Conservation (phyloP, 805 yeast species). For the Diddensiella santjacobensis region DNA sequence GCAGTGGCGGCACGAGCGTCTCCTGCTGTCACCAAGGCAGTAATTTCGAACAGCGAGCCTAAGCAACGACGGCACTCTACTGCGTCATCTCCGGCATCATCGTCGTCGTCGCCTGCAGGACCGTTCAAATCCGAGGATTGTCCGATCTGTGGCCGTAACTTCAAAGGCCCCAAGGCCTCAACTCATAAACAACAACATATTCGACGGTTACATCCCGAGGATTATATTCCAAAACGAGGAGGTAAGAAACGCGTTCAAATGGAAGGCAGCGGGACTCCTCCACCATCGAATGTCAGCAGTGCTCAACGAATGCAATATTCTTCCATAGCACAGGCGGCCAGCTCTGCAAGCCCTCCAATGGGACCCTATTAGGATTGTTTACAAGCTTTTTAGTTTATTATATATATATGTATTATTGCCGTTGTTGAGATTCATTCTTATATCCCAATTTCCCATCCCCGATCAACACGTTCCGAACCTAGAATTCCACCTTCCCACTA, state of each 20-base stretch:
- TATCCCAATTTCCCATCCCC: too few relatives aligned
- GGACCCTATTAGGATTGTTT: too few relatives aligned
- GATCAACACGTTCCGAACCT: too few relatives aligned
- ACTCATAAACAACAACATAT: slow-evolving; percentile 50
- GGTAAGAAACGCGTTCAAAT: slow-evolving; percentile 36
- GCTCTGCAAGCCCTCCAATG: not conserved
- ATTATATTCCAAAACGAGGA: slow-evolving; percentile 44
- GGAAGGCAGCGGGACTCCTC: slow-evolving; percentile 4
- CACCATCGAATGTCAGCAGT: not conserved
- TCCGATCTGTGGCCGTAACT: slow-evolving; percentile 41
- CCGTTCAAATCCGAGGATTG: slow-evolving; percentile 36
- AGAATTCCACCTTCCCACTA: too few relatives aligned
- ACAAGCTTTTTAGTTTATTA: too few relatives aligned
- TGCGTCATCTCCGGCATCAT: not conserved
- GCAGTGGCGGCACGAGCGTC: not conserved
- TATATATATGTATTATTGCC: too few relatives aligned
- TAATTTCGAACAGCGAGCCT: not conserved
- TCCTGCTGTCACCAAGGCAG: not conserved
- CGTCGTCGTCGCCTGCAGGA: slow-evolving; percentile 5
- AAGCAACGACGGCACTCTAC: not conserved
- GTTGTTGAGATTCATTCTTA: too few relatives aligned
- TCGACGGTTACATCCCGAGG: slow-evolving; percentile 43
- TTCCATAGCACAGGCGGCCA: slow-evolving; percentile 2
- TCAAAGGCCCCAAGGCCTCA: slow-evolving; percentile 45
- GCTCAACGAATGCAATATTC: slow-evolving; percentile 1